Evolutionary conservation across 2,329 filamentous ascomycete genomes (phyloP).

Genomic region (Gnomoniopsis smithogilvyi): DNA sequence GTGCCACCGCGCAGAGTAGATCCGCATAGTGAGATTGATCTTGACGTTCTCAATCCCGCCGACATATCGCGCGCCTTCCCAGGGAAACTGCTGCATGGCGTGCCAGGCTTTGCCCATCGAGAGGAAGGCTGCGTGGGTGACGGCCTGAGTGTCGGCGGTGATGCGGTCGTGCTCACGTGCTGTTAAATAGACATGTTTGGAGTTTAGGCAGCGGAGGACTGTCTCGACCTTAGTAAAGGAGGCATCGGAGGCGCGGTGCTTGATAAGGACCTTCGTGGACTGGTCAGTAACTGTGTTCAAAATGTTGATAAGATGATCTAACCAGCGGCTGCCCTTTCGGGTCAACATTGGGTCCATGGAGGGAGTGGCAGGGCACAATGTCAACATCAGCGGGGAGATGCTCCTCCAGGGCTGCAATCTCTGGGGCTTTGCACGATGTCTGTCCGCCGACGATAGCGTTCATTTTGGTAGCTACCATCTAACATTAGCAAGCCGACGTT

Average conservation of each 20-base stretch:
- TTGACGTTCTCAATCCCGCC: slow-evolving; percentile 99
- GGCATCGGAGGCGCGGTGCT: slow-evolving; percentile 79
- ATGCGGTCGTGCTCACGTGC: slow-evolving; percentile 91
- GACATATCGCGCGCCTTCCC: slow-evolving; percentile 93
- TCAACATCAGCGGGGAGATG: slow-evolving; percentile 85
- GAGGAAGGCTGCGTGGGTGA: slow-evolving; percentile 95
- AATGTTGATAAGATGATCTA: slow-evolving; percentile 20
- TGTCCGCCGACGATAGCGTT: slow-evolving; percentile 95
- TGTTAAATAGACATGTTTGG: slow-evolving; percentile 82
- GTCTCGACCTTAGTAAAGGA: slow-evolving; percentile 76
- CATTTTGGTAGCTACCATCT: slow-evolving; percentile 75
- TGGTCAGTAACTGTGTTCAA: neutral
- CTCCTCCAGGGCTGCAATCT: slow-evolving; percentile 89
- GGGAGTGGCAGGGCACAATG: slow-evolving; percentile 93
- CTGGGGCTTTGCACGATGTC: slow-evolving; percentile 96
- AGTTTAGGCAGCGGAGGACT: slow-evolving; percentile 78
- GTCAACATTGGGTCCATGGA: slow-evolving; percentile 90
- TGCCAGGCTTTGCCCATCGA: slow-evolving; percentile 99
- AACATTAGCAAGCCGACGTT: slow-evolving; percentile 17
- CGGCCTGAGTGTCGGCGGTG: slow-evolving; percentile 96
- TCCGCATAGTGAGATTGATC: slow-evolving; percentile 95
- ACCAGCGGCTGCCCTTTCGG: slow-evolving; percentile 87
- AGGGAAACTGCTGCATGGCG: slow-evolving; percentile 91
- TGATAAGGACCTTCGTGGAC: slow-evolving; percentile 67
- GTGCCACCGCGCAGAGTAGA: slow-evolving; percentile 99